These are phyloP conservation scores for Chenopodium berlandieri DNA, from an alignment of 148 eudicot species.

Conservation along the genomic window DNA sequence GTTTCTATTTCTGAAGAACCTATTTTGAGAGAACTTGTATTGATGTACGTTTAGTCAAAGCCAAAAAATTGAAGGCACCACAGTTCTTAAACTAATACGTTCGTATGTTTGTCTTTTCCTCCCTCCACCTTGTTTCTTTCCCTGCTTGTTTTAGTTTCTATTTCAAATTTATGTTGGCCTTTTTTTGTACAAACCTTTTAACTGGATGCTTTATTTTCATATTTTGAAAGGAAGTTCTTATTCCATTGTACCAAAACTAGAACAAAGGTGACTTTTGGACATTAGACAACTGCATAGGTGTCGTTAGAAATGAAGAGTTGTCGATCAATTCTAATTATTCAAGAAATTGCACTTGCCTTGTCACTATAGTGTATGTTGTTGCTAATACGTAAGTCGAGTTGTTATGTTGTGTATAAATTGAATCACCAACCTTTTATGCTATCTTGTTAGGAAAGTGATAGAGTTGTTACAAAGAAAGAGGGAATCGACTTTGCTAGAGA, in stretches of 20 bases:
- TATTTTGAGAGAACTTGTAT: neutral
- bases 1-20: neutral
- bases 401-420: neutral
- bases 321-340: neutral
- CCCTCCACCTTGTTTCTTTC: neutral
- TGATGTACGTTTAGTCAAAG: neutral
- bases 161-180: neutral
- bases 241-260: neutral
- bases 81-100: neutral
- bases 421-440: neutral
- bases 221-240: neutral
- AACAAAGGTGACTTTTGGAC: neutral
- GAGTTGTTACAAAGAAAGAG: constrained; percentile 69
- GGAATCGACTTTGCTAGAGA: constrained; percentile 80
- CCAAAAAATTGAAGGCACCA: neutral
- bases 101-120: neutral
- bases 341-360: neutral
- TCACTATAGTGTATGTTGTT: neutral
- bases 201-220: neutral
- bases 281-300: neutral
- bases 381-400: neutral
- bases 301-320: neutral
- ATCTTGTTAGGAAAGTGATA: constrained; percentile 55
- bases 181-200: too few relatives aligned
- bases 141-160: neutral